Percentiles rank a stretch among this genome's conserved stretches.
phyloP scores from a whole-genome alignment of 75 land plant genomes.

The Cunninghamia lanceolata region DNA sequence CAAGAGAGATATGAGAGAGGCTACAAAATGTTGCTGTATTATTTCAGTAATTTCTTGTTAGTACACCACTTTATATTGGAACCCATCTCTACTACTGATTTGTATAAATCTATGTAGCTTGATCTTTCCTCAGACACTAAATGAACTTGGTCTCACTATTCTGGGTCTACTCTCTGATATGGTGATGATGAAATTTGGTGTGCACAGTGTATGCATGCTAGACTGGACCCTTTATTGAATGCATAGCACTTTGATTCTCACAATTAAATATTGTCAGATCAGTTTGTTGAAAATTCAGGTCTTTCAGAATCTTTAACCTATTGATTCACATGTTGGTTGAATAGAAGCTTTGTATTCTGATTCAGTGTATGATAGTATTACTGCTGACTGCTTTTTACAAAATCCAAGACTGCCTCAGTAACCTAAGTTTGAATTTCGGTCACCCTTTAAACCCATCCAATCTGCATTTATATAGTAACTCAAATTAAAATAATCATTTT shows the following conservation, averaged over 20 bases:
- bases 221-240: not conserved
- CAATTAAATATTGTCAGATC: not conserved
- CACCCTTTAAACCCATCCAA: no score
- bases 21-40: not conserved
- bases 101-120: not conserved
- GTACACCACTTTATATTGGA: not conserved
- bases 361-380: not conserved
- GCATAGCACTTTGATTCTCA: not conserved
- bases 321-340: not conserved
- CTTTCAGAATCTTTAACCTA: not conserved
- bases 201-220: not conserved
- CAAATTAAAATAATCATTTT: no score
- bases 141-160: not conserved
- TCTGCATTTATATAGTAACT: no score
- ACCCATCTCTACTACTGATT: not conserved
- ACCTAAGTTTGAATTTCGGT: no score
- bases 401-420: not conserved
- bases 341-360: not conserved
- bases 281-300: not conserved
- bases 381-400: not conserved
- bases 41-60: not conserved
- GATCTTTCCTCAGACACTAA: not conserved
- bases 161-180: not conserved
- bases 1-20: not conserved
- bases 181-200: not conserved